Percentiles rank a stretch among this genome's conserved stretches.
These are phyloP conservation scores for Pseudopediastrum boryanum DNA, from an alignment of 139 green algal species.

Conservation along the genomic window DNA sequence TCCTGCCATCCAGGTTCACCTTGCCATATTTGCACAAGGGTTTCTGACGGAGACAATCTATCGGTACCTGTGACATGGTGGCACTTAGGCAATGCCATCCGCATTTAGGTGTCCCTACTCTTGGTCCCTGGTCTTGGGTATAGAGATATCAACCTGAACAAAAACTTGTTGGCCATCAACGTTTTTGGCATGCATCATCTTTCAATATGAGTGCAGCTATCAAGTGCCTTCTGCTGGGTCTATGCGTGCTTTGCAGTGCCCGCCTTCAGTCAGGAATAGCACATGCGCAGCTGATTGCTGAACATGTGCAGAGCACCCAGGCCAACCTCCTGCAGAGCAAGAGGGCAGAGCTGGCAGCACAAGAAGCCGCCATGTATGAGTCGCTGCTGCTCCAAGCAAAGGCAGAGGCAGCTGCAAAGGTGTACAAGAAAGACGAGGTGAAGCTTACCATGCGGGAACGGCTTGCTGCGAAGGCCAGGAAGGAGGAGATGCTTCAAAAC, in stretches of 20 bases:
- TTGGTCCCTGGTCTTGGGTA: neutral
- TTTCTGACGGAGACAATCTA: too few species aligned
- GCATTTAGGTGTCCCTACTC: neutral
- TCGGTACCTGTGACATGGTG: too few species aligned
- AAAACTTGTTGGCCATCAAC: neutral
- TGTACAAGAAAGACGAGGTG: constrained; percentile 49
- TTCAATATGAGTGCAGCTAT: neutral
- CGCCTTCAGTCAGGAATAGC: constrained; percentile 24
- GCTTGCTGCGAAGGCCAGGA: constrained; percentile 58
- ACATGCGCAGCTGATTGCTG: constrained; percentile 13
- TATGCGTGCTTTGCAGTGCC: neutral
- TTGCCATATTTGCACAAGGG: too few species aligned
- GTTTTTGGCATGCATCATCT: neutral
- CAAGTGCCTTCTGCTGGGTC: neutral
- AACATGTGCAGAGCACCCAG: constrained; percentile 20
- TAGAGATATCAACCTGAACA: neutral
- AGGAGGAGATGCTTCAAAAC: constrained; percentile 53
- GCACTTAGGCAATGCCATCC: neutral
- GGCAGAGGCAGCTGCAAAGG: constrained; percentile 18
- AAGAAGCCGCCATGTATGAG: constrained; percentile 29
- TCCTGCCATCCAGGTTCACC: too few species aligned
- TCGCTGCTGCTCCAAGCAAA: constrained; percentile 23
- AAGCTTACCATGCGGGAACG: constrained; percentile 62
- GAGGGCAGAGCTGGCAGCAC: neutral
- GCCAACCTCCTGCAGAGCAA: neutral